These are phyloP conservation scores for Neurospora intermedia DNA, from an alignment of 495 filamentous ascomycete genomes.

Conservation along the genomic window DNA sequence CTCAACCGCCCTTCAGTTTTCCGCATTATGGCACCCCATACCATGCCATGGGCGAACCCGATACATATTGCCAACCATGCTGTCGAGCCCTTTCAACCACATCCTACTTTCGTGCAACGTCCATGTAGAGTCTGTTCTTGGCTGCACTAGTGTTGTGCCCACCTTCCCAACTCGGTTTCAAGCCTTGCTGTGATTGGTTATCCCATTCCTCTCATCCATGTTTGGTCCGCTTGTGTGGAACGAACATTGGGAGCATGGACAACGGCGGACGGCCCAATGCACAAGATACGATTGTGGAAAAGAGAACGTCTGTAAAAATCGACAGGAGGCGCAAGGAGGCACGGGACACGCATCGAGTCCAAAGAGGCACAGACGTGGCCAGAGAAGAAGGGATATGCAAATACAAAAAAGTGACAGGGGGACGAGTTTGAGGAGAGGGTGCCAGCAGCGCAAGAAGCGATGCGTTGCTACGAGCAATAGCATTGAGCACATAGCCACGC, in stretches of 20 bases:
- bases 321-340: neutral
- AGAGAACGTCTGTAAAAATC: neutral
- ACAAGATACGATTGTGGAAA: neutral
- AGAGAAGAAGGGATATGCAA: too few relatives aligned
- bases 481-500: neutral
- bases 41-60: neutral
- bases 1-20: too few relatives aligned
- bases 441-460: neutral
- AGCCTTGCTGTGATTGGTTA: neutral
- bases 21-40: neutral
- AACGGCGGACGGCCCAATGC: neutral
- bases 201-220: neutral
- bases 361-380: too few relatives aligned
- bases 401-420: neutral
- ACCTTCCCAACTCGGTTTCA: neutral
- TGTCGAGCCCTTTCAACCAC: rapidly evolving
- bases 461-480: neutral
- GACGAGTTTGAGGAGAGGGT: neutral
- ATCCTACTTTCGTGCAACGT: neutral
- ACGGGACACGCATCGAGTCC: neutral
- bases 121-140: neutral
- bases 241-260: neutral
- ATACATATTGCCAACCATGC: neutral
- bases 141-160: neutral
- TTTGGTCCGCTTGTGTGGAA: neutral